Evolutionary conservation across 495 filamentous ascomycete species (phyloP).

Genomic region (Aspergillus kassunensis): DNA sequence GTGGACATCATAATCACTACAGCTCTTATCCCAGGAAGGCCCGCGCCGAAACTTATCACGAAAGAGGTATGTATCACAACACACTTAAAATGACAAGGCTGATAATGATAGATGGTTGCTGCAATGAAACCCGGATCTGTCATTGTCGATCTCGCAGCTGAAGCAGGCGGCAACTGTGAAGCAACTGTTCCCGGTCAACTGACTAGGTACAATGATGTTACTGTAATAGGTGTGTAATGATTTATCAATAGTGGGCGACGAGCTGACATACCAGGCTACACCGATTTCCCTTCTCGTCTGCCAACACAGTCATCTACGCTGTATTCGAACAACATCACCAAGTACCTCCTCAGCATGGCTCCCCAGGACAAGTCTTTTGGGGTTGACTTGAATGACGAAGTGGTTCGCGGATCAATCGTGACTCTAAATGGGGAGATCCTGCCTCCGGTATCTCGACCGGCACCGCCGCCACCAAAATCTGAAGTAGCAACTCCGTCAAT

Average conservation of each 20-base stretch:
- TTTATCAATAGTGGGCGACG: background rate
- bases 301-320: conserved; percentile 78
- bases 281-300: conserved; percentile 72
- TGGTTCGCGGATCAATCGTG: conserved; percentile 74
- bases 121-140: conserved; percentile 81
- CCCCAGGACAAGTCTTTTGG: conserved; percentile 70
- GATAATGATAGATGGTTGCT: conserved; percentile 53
- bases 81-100: background rate
- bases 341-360: conserved; percentile 72
- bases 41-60: conserved; percentile 73
- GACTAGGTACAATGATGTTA: conserved; percentile 66
- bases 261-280: conserved; percentile 55
- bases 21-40: conserved; percentile 72
- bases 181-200: conserved; percentile 66
- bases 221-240: conserved; percentile 65
- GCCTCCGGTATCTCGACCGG: conserved; percentile 65
- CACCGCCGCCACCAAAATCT: conserved; percentile 58
- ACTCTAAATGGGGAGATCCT: conserved; percentile 69
- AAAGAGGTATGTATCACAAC: conserved; percentile 38
- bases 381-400: conserved; percentile 71
- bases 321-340: conserved; percentile 85
- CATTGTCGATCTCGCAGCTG: conserved; percentile 75
- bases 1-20: conserved; percentile 88
- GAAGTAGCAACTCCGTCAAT: conserved; percentile 45
- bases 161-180: conserved; percentile 78